A percentile compares a stretch with the other conserved stretches of the same genome.
These are phyloP conservation scores for Trichothecium roseum DNA, from an alignment of 2,329 filamentous ascomycete genomes.

Conservation along the genomic window DNA sequence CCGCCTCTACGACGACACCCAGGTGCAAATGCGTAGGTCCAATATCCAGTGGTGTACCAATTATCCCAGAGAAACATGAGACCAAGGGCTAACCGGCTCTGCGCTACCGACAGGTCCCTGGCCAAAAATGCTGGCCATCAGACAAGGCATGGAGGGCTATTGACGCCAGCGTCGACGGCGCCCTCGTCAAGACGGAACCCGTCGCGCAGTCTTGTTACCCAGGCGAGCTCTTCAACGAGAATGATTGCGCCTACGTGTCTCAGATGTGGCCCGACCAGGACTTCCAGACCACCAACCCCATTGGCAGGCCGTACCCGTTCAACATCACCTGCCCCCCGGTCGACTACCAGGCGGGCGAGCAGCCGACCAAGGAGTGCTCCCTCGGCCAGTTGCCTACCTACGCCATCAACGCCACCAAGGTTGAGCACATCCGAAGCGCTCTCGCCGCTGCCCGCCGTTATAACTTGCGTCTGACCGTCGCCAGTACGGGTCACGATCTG, in stretches of 20 bases:
- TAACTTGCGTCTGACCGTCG: constrained; percentile 28
- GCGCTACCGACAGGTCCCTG: not conserved
- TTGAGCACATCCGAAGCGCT: constrained; percentile 23
- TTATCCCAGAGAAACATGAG: too few relatives aligned
- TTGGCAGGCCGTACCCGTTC: constrained; percentile 14
- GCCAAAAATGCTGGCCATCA: constrained; percentile 12
- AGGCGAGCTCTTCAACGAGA: constrained; percentile 9
- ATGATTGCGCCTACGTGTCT: constrained; percentile 10
- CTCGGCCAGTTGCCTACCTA: constrained; percentile 13
- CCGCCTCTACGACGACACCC: too few relatives aligned
- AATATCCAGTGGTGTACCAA: too few relatives aligned
- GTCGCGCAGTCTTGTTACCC: constrained; percentile 15
- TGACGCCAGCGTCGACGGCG: constrained; percentile 8
- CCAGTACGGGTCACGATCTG: constrained; percentile 32
- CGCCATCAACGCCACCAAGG: constrained; percentile 12
- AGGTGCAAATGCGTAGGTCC: constrained; percentile 1
- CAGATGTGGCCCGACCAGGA: constrained; percentile 15
- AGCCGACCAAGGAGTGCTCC: constrained; percentile 6
- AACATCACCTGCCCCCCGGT: constrained; percentile 18
- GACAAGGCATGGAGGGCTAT: constrained; percentile 8
- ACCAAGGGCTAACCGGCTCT: too few relatives aligned
- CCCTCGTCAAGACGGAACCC: constrained; percentile 13
- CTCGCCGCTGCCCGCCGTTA: constrained; percentile 21
- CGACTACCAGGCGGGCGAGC: constrained; percentile 9
- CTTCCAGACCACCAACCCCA: constrained; percentile 13